Evolutionary conservation across 129 eudicot species (phyloP).

Genomic region (Centella asiatica): DNA sequence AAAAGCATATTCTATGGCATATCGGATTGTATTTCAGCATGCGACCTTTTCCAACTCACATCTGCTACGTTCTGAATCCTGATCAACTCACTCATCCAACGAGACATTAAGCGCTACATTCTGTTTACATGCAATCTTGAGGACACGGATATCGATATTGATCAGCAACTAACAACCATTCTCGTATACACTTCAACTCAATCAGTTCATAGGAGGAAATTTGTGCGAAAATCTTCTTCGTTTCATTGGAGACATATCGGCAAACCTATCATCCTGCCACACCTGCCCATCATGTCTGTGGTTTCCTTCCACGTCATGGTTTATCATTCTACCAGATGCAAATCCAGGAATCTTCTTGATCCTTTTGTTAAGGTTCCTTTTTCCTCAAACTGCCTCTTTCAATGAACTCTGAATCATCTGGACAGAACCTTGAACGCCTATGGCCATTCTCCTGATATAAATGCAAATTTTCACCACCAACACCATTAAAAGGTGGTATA

Average conservation of each 20-base stretch:
- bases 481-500: slow-evolving; percentile 25
- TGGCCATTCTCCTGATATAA: slow-evolving; percentile 28
- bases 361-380: slow-evolving; percentile 40
- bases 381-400: slow-evolving; percentile 29
- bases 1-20: too few relatives aligned
- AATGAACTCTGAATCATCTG: slow-evolving; percentile 28
- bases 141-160: neutral
- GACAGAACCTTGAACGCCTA: slow-evolving; percentile 35
- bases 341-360: slow-evolving; percentile 21
- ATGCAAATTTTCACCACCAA: slow-evolving; percentile 23
- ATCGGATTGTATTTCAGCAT: too few relatives aligned
- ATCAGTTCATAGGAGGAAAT: neutral
- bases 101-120: too few relatives aligned
- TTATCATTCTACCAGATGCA: slow-evolving; percentile 24
- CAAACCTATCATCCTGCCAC: slow-evolving; percentile 42
- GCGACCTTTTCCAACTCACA: too few relatives aligned
- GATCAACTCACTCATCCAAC: too few relatives aligned
- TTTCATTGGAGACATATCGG: slow-evolving; percentile 25
- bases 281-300: slow-evolving; percentile 27
- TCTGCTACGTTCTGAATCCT: too few relatives aligned
- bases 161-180: neutral
- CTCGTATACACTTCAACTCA: neutral
- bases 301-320: slow-evolving; percentile 35
- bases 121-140: neutral
- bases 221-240: slow-evolving; percentile 32